These are phyloP conservation scores for Gracilaria gracilis DNA, from an alignment of 23 red algal genomes.

Conservation along the genomic window DNA sequence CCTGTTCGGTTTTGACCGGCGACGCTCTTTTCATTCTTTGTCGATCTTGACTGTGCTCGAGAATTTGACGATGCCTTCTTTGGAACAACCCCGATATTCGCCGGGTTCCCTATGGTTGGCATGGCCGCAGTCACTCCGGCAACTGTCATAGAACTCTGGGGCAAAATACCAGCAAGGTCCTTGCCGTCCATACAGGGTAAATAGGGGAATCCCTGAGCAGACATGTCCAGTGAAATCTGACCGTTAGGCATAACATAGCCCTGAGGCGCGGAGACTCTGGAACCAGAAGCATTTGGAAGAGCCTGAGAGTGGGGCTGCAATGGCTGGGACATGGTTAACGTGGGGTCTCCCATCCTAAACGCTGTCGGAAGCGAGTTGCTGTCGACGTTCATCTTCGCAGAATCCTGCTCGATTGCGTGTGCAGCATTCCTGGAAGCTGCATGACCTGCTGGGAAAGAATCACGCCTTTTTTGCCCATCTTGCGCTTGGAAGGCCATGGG, in stretches of 20 bases:
- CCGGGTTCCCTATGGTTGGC: neutral
- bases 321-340: constrained; percentile 14
- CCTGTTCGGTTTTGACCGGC: neutral
- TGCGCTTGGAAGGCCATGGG: neutral
- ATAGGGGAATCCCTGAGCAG: constrained; percentile 3
- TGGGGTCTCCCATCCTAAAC: constrained; percentile 15
- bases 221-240: constrained; percentile 13
- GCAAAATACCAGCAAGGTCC: neutral
- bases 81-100: too few species aligned
- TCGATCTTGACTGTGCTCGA: neutral
- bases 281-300: constrained; percentile 29
- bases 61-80: neutral
- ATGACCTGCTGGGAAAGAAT: neutral
- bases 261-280: neutral
- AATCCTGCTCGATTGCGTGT: neutral
- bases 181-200: constrained; percentile 24
- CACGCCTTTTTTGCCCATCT: neutral
- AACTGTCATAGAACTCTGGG: neutral
- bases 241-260: constrained; percentile 11
- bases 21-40: neutral
- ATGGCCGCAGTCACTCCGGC: neutral
- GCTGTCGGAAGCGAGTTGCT: neutral
- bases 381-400: constrained; percentile 6
- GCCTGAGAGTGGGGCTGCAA: constrained; percentile 20
- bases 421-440: neutral